Base-by-base conservation (phyloP, 352 stramenopile species). In the Blastocystis sp. region DNA sequence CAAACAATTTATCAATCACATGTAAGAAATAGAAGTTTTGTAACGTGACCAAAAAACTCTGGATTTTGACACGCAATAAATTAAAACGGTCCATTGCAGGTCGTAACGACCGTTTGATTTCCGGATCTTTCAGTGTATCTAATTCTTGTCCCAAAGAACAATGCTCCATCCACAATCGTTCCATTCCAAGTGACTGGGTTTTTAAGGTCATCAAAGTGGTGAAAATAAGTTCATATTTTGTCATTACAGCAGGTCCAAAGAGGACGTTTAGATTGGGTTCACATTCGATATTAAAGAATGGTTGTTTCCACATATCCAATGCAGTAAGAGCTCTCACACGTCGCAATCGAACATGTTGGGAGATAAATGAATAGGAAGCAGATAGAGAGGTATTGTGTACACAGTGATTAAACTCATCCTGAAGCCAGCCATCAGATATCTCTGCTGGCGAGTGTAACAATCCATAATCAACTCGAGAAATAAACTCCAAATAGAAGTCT, bases 401-500 rank as follows among this genome's bases (percentile, higher is more conserved):
- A 32, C 69, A 80, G 21, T 29, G 49, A 35, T 80, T 59, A n/a
- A 80, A 80, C n/a, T 80, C 37, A 49, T 80, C 69, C 69, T 80
- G 32, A 14, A 80, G 21, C 69, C 69, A 80, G 9, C 69, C 69
- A 39, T 80, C 52, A 24, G 37, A 59, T 21, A 80, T 54, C 42
- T 59, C 49, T 32, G 37, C 43, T 7, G 69, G 69, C n/a, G 69
- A 32, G 9, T 32, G 29, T 6, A 80, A 35, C 24, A 80, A 80
- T 16, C 69, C 69, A 52, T 59, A 39, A 14, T 80, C 69, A 27
- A 80, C 69, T 1, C 69, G 69, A 0, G 69, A 80, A n/a, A 80
- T 80, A 42, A 80, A 80, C 27, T 80, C 69, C 43, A 80, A 39
- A 37, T 80, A 80, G 24, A 80, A 80, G n/a, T 80, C 69, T 16